Evolutionary conservation across 148 eudicot species (phyloP), one percentile per base, ranked within the genome.

Genomic region (Persicaria maculosa): DNA sequence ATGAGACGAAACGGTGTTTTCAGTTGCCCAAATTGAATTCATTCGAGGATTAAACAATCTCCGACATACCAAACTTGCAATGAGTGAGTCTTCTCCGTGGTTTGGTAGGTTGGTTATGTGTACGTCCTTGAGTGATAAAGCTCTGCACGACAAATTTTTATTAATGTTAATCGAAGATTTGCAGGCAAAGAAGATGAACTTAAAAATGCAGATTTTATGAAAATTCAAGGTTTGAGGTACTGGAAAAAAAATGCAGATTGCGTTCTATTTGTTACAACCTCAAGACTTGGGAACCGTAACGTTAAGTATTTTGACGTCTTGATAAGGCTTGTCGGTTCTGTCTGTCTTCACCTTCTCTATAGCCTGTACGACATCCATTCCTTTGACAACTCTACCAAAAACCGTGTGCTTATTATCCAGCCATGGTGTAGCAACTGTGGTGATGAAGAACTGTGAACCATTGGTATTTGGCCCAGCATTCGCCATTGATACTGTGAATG

Each of bases 391-490:
- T 85, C 99, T 92, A 74, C 99, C 99, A 81, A 95, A 95, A 77
- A 95, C 99, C 19, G 97, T 92, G 79, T 95, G 99, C 84, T 95
- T 92, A 77, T 92, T 95, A 82, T 95, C 97, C 80, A 95, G 91
- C 99, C 99, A 95, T 25, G 99, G 99, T 72, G 99, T 95, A 77
- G 99, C 99, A 59, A 92, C 99, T 17, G 99, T 95, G 17, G 99
- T 95, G 72, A 95, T 95, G 81, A 95, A 95, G 77, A 95, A 95
- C 81, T 95, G 99, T 74, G 99, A 95, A 74, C 99, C 99, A 74
- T 95, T 95, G 67, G 92, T 89, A 82, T 91, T 90, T 57, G 97
- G 88, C 44, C 99, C 99, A 73, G 97, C 99, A 81, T 95, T 95
- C 59, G 99, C 99, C 99, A 95, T 95, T 52, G 99, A 95, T 59